These are phyloP conservation scores for Zygotorulaspora mrakii DNA, from an alignment of 1,139 yeast genomes.

Conservation along the genomic window DNA sequence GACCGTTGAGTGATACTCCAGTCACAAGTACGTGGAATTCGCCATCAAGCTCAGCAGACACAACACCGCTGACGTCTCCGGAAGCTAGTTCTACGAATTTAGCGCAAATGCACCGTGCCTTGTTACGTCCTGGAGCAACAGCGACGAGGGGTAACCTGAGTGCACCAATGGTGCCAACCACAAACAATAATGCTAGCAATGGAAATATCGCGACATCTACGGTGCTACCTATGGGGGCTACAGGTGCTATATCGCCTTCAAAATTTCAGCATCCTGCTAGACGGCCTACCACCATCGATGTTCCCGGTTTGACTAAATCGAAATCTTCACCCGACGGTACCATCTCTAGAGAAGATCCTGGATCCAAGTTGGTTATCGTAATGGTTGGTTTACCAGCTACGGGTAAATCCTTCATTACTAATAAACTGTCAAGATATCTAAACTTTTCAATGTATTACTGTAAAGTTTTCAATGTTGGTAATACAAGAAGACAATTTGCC, in stretches of 20 bases:
- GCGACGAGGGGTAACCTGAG: slow-evolving; percentile 1
- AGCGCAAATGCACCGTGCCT: slow-evolving; percentile 6
- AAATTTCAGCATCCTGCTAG: slow-evolving; percentile 33
- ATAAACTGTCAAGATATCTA: slow-evolving; percentile 78
- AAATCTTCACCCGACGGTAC: slow-evolving; percentile 80
- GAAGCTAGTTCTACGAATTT: slow-evolving; percentile 18
- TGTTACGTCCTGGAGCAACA: slow-evolving; percentile 2
- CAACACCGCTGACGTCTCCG: slow-evolving; percentile 36
- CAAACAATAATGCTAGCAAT: no score
- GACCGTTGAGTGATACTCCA: slow-evolving; percentile 73
- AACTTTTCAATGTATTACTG: slow-evolving; percentile 93
- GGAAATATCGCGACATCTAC: no score
- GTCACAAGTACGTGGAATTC: slow-evolving; percentile 51
- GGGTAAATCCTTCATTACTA: slow-evolving; percentile 89
- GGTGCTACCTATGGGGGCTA: slow-evolving; percentile 5
- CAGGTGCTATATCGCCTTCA: slow-evolving; percentile 19
- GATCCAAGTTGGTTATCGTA: slow-evolving; percentile 82
- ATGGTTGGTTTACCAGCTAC: slow-evolving; percentile 95
- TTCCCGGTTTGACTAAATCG: slow-evolving; percentile 88
- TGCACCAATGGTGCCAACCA: not conserved
- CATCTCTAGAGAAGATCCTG: slow-evolving; percentile 65
- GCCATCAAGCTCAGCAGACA: slow-evolving; percentile 41
- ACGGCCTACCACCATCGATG: slow-evolving; percentile 76
- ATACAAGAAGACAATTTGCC: slow-evolving; percentile 77
- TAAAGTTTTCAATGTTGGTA: slow-evolving; percentile 88